Evolutionary conservation across 352 stramenopile genomes (phyloP), one percentile per base, ranked within the genome.

Genomic region (Pythium brassicae): DNA sequence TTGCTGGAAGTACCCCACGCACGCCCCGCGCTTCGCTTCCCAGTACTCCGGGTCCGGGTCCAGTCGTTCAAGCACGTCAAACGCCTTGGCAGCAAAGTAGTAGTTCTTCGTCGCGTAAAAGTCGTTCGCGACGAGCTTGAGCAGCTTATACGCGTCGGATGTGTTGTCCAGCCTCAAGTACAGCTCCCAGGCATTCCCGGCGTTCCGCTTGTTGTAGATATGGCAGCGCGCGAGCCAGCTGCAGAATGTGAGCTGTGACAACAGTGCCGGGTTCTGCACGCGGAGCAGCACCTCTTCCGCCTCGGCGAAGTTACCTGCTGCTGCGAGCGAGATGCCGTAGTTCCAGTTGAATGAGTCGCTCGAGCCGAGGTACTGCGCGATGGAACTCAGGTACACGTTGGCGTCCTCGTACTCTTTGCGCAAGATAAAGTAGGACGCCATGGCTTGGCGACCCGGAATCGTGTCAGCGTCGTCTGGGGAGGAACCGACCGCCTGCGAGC

Each of bases 301-400:
- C 39, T 89, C 77, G 4, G 49, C 48, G 44, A 66, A 90, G 0
- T 67, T 61, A 2, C 75, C 79, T 2, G 60, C 54, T 2, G 72
- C 67, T n/a, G 76, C 82, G 11, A 92, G 59, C 4, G 74, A 74
- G 17, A 88, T 32, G 2, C 78, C 82, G 57, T 88, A 88, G 59
- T 92, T 92, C 78, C 78, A 90, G 63, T 92, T 89, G 65, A 92
- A 92, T 4, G 74, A 66, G 37, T 91, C 80, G 40, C 66, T 71
- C 5, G 65, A 61, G 29, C 63, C 53, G 50, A 88, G 61, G 55
- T 86, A 88, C 55, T 68, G 65, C 11, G 65, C 58, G 34, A 90
- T 88, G 2, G 79, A 89, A 32, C 64, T 83, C 35, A 92, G 43
- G 60, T 90, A 90, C n/a, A 86, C 65, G 42, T 81, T 79, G 3